These are phyloP conservation scores for Pythium phragmiticola DNA, from an alignment of 352 stramenopile species.

Conservation along the genomic window DNA sequence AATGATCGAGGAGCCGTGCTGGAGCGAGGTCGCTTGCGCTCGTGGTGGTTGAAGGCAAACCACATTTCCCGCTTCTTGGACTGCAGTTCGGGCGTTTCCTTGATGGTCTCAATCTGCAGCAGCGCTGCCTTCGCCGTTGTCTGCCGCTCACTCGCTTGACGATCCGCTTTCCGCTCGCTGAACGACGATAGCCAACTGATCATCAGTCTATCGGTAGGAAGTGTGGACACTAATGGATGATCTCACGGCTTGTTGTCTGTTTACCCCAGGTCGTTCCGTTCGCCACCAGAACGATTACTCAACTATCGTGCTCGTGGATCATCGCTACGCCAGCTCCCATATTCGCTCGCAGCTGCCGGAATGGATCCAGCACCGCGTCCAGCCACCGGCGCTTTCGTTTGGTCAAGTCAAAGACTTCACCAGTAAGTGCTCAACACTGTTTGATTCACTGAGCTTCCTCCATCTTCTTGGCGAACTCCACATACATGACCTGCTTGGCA, in stretches of 20 bases:
- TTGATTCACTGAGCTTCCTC: constrained; percentile 10
- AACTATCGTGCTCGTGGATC: constrained; percentile 95
- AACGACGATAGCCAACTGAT: constrained; percentile 48
- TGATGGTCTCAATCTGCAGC: constrained; percentile 53
- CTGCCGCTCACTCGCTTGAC: constrained; percentile 45
- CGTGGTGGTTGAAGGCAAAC: constrained; percentile 62
- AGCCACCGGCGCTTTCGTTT: constrained; percentile 55
- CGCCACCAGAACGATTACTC: constrained; percentile 97
- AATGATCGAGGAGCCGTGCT: constrained; percentile 7
- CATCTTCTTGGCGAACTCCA: constrained; percentile 55
- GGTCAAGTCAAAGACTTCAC: constrained; percentile 33
- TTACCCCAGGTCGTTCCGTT: constrained; percentile 88
- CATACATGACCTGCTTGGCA: constrained; percentile 73
- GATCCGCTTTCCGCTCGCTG: constrained; percentile 43
- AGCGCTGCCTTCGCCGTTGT: constrained; percentile 44
- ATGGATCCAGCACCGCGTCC: constrained; percentile 83
- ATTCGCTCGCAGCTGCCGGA: constrained; percentile 70
- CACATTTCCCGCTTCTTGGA: constrained; percentile 70
- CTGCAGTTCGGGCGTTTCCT: constrained; percentile 38
- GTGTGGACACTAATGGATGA: neutral
- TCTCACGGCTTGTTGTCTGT: neutral
- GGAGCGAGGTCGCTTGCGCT: constrained; percentile 39
- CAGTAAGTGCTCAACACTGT: neutral
- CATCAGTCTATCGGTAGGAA: constrained; percentile 96
- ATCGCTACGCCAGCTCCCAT: constrained; percentile 83